These are phyloP conservation scores for Solanum etuberosum DNA, from an alignment of 257 asterid genomes.

Conservation along the genomic window DNA sequence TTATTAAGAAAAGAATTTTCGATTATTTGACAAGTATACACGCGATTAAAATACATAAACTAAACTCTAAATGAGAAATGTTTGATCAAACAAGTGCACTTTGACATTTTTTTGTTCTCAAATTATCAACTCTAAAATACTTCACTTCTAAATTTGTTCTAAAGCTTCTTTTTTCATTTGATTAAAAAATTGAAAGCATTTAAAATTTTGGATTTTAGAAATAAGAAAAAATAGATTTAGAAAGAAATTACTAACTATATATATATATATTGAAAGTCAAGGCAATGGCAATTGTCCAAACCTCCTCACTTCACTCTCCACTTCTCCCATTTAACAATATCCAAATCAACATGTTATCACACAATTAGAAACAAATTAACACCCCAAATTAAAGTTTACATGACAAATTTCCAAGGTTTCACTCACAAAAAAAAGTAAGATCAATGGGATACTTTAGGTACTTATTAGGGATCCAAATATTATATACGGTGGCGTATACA, in stretches of 20 bases:
- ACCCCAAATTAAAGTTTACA: neutral
- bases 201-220: neutral
- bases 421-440: neutral
- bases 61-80: neutral
- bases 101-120: neutral
- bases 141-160: neutral
- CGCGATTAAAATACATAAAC: neutral
- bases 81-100: neutral
- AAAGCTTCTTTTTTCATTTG: neutral
- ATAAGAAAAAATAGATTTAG: neutral
- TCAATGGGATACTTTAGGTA: neutral
- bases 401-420: neutral
- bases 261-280: neutral
- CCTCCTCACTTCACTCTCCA: neutral
- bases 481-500: neutral
- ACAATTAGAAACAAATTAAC: neutral
- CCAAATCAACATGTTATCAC: neutral
- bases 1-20: neutral
- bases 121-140: neutral
- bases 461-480: neutral
- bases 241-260: neutral
- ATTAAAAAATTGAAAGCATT: neutral
- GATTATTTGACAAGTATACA: neutral
- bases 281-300: neutral
- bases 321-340: neutral